These are phyloP conservation scores for Marasmius tenuissimus DNA, from an alignment of 1,284 basidiomycete species.

Conservation along the genomic window DNA sequence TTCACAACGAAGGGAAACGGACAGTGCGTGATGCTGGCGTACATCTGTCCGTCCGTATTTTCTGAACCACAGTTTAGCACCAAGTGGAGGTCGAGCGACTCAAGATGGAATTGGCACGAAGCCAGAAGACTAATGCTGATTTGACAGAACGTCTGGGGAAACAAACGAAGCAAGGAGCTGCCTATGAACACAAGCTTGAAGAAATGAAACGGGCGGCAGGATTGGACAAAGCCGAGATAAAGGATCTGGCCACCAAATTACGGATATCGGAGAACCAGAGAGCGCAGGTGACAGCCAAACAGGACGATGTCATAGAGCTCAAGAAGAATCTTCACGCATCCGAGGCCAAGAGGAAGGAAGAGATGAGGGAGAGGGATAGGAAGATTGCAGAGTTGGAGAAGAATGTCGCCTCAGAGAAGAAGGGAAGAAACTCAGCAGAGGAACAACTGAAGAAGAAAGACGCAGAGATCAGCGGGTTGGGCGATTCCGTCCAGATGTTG, in stretches of 20 bases:
- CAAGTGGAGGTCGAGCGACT: slow-evolving; percentile 57
- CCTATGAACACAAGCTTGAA: slow-evolving; percentile 52
- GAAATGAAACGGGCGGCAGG: slow-evolving; percentile 55
- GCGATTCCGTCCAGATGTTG: slow-evolving; percentile 23
- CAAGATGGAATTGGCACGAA: slow-evolving; percentile 52
- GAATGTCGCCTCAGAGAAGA: slow-evolving; percentile 46
- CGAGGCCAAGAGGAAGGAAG: slow-evolving; percentile 52
- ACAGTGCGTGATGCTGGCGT: slow-evolving; percentile 40
- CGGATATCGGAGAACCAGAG: slow-evolving; percentile 62
- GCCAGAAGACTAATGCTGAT: slow-evolving; percentile 49
- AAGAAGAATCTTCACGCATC: slow-evolving; percentile 49
- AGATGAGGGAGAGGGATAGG: slow-evolving; percentile 53
- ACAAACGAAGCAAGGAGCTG: slow-evolving; percentile 59
- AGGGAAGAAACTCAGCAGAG: slow-evolving; percentile 47
- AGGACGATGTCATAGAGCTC: slow-evolving; percentile 50
- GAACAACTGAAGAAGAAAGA: slow-evolving; percentile 41
- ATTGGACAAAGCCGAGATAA: slow-evolving; percentile 59
- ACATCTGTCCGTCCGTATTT: neutral
- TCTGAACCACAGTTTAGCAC: slow-evolving; percentile 40
- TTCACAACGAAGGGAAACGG: slow-evolving; percentile 68
- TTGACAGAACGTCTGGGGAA: slow-evolving; percentile 58
- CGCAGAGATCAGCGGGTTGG: slow-evolving; percentile 42
- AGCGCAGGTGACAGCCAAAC: slow-evolving; percentile 48
- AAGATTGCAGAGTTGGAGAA: slow-evolving; percentile 59
- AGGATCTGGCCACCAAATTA: slow-evolving; percentile 59